Percentiles rank a stretch among this genome's conserved stretches.
Evolutionary conservation across 441 rosid species (phyloP).

Genomic region (Pelargonium myrrhifolium): DNA sequence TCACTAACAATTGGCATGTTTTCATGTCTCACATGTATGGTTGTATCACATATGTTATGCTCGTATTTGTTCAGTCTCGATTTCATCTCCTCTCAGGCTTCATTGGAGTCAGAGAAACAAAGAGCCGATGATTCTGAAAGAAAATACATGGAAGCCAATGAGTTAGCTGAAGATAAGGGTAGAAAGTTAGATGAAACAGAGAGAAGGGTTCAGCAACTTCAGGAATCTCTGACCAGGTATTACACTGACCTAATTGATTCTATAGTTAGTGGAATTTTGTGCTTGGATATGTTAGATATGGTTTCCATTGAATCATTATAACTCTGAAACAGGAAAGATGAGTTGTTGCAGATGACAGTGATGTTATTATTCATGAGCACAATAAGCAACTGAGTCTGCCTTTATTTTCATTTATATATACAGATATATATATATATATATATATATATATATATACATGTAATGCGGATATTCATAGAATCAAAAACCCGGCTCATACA

Average conservation of each 20-base stretch:
- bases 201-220: constrained; percentile 66
- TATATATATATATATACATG: not conserved
- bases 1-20: not conserved
- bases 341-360: constrained; percentile 10
- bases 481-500: too few relatives aligned
- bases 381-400: not conserved
- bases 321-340: constrained; percentile 1
- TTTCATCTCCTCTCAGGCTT: constrained; percentile 31
- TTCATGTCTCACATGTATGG: constrained; percentile 1
- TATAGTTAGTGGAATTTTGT: not conserved
- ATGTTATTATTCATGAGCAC: constrained; percentile 5
- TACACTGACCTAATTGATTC: constrained; percentile 4
- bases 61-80: constrained; percentile 1
- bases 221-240: constrained; percentile 78
- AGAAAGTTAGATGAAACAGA: constrained; percentile 72
- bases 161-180: constrained; percentile 42
- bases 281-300: not conserved
- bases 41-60: not conserved
- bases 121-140: constrained; percentile 57
- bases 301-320: constrained; percentile 4
- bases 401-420: too few relatives aligned
- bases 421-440: too few relatives aligned
- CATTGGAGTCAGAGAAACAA: constrained; percentile 61
- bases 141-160: constrained; percentile 52
- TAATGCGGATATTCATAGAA: not conserved